These are phyloP conservation scores for Pycnococcus provasolii DNA, from an alignment of 139 green algal genomes.

Conservation along the genomic window DNA sequence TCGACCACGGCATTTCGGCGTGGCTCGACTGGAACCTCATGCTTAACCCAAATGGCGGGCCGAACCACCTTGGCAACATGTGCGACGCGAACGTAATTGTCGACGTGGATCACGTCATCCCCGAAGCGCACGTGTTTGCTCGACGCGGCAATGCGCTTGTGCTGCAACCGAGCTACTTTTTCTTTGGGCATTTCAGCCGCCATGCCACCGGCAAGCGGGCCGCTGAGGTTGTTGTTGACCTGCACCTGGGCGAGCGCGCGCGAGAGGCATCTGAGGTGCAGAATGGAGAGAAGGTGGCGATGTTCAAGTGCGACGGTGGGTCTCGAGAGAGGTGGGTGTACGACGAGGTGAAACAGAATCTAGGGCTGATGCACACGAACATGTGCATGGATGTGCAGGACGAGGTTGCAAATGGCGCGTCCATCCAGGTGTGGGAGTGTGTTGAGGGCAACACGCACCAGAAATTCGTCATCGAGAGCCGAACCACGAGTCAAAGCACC, in stretches of 20 bases:
- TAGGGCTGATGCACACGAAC: no score
- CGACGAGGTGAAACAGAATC: no score
- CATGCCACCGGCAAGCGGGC: neutral
- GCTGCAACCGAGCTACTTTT: neutral
- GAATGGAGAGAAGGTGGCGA: neutral
- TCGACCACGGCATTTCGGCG: neutral
- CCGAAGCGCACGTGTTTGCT: neutral
- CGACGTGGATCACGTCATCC: neutral
- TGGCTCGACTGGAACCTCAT: neutral
- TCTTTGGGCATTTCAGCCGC: neutral
- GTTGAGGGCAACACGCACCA: no score
- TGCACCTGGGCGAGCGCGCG: neutral
- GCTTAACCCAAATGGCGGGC: neutral
- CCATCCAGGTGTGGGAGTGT: no score
- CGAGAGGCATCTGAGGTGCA: neutral
- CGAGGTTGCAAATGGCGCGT: no score
- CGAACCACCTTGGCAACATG: neutral
- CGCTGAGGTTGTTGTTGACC: neutral
- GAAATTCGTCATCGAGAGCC: no score
- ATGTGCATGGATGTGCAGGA: no score
- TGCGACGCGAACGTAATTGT: conserved; percentile 1
- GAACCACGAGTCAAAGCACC: no score
- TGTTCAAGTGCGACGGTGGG: neutral
- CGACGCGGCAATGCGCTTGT: neutral
- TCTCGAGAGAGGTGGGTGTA: neutral